These are phyloP conservation scores for Alnus rubra DNA, from an alignment of 306 rosid genomes.

Conservation along the genomic window DNA sequence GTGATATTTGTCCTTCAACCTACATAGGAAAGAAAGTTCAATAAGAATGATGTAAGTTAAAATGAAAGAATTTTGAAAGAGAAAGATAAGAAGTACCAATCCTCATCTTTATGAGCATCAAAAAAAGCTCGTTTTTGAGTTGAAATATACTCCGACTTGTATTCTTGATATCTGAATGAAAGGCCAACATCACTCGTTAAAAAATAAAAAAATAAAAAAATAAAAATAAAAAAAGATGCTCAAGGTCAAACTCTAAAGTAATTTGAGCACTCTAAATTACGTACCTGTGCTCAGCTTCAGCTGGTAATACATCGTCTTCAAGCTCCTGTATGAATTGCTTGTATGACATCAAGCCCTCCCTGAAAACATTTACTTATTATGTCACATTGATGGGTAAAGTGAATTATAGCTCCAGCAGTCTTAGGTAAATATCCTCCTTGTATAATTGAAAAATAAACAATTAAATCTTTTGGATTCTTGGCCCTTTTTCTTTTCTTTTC, in stretches of 20 bases:
- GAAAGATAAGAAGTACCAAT: conserved; percentile 47
- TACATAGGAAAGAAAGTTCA: conserved; percentile 25
- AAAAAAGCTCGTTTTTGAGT: conserved; percentile 90
- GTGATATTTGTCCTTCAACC: conserved; percentile 97
- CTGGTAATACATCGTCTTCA: conserved; percentile 92
- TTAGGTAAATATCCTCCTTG: too few relatives aligned
- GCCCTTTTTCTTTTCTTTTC: too few relatives aligned
- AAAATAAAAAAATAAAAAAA: not conserved
- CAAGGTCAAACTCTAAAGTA: too few relatives aligned
- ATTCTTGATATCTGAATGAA: conserved; percentile 78
- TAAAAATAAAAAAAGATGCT: not conserved
- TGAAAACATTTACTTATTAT: conserved; percentile 39
- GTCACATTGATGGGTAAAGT: conserved; percentile 3
- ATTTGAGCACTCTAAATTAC: not conserved
- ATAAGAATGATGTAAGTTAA: too few relatives aligned
- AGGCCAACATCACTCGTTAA: too few relatives aligned
- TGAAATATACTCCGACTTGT: conserved; percentile 86
- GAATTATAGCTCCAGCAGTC: too few relatives aligned
- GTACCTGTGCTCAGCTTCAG: conserved; percentile 98
- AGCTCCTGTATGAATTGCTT: conserved; percentile 99
- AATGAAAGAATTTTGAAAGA: too few relatives aligned
- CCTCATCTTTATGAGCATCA: conserved; percentile 91
- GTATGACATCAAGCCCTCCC: conserved; percentile 97
- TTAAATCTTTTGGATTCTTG: too few relatives aligned
- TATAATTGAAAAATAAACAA: not conserved